Percentiles rank a stretch among this genome's conserved stretches.
Evolutionary conservation across 2,329 filamentous ascomycete genomes (phyloP).

Genomic region (Colletotrichum sp.): DNA sequence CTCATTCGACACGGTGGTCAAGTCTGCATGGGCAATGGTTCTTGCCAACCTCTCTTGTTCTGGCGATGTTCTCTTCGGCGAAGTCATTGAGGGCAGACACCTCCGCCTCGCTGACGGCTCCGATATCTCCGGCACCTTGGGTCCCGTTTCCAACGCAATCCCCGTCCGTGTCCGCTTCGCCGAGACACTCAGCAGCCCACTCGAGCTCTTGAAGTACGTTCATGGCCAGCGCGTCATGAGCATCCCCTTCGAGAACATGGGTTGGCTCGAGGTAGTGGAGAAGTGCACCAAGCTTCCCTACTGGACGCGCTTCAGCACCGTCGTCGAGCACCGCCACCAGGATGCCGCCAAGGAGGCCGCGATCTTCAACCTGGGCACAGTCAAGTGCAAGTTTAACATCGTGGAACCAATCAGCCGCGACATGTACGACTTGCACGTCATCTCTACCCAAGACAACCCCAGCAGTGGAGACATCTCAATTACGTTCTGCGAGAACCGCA

Average conservation of each 20-base stretch:
- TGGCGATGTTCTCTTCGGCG: conserved; percentile 62
- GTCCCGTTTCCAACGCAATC: conserved; percentile 51
- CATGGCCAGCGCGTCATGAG: conserved; percentile 54
- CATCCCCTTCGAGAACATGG: conserved; percentile 55
- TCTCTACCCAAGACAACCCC: conserved; percentile 41
- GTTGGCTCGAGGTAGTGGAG: conserved; percentile 55
- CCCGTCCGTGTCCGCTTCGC: conserved; percentile 56
- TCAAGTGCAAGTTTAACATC: conserved; percentile 49
- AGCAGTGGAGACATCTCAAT: conserved; percentile 47
- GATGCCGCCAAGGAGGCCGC: conserved; percentile 42
- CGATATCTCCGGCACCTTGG: conserved; percentile 60
- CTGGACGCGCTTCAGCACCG: conserved; percentile 59
- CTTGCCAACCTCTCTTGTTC: conserved; percentile 54
- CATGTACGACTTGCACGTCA: conserved; percentile 50
- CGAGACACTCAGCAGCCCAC: conserved; percentile 46
- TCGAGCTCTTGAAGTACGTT: conserved; percentile 53
- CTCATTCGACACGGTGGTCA: conserved; percentile 57
- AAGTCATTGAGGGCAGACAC: conserved; percentile 55
- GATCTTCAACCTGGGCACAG: conserved; percentile 49
- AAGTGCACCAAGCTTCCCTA: conserved; percentile 60
- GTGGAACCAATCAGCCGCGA: conserved; percentile 45
- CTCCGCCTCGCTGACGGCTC: conserved; percentile 48
- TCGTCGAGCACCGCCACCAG: conserved; percentile 56
- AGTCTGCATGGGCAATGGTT: conserved; percentile 62
- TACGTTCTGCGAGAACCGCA: conserved; percentile 49